Base-by-base conservation (phyloP, 306 rosid genomes). In the Pterocarpus santalinus region DNA sequence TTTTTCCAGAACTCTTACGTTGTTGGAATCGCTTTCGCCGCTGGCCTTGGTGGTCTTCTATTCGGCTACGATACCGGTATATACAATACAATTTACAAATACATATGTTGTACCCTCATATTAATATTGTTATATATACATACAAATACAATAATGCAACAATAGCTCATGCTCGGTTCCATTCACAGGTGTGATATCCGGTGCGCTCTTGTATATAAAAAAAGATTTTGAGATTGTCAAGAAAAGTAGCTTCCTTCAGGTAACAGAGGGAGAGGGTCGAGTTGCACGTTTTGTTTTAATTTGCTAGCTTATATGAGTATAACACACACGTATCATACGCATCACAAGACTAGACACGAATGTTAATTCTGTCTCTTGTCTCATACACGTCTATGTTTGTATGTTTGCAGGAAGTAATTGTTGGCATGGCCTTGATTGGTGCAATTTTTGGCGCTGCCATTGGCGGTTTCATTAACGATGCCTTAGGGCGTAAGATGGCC, bases 351-450 rank as follows among this genome's bases (percentile, higher is more conserved):
- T 22, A 22, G 28, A 22, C 28, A 22, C 28, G 28, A 22, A 0
- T 22, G 28, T 22, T 22, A 22, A 22, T 22, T 22, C 28, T 22
- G 28, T 22, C 28, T 22, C 28, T 22, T 22, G 28, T 22, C 28
- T 22, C 28, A 22, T 1, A 22, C 28, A 22, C 28, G 28, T 22
- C 28, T 22, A 22, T 22, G 28, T 22, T 22, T 22, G 28, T 22
- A 22, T 22, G 28, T 22, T 22, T 22, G 28, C 86, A 90, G 88
- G 97, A 90, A 83, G 69, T 91, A 10, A 75, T 71, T 2, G 97
- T 90, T 13, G 88, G 94, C 77, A 90, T 86, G 97, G 97, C 97
- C 5, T 56, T 92, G 87, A 77, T 86, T 22, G 97, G 94, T 73
- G 94, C 97, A 43, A 89, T 89, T 0, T 60, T 90, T 67, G 94